A percentile compares a stretch with the other conserved stretches of the same genome.
Evolutionary conservation across 2,329 filamentous ascomycete species (phyloP).

Genomic region (Grosmannia clavigera): DNA sequence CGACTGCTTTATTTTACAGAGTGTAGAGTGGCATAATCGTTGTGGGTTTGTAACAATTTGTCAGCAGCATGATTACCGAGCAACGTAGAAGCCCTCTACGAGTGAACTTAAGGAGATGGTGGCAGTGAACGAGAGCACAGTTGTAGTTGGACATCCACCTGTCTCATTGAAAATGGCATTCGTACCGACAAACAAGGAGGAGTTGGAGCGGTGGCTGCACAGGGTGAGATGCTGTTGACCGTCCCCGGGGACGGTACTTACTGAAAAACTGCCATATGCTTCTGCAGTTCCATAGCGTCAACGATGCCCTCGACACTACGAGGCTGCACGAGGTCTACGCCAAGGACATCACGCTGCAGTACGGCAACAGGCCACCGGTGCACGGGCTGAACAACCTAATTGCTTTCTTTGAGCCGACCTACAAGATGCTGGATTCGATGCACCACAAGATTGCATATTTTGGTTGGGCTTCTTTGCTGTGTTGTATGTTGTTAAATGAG

Average conservation of each 20-base stretch:
- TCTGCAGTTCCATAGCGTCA: not conserved
- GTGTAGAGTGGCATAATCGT: too few relatives aligned
- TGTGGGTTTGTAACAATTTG: too few relatives aligned
- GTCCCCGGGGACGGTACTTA: too few relatives aligned
- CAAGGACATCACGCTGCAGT: not conserved
- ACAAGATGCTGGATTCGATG: not conserved
- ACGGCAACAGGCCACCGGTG: not conserved
- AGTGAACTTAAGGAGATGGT: too few relatives aligned
- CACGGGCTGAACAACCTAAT: not conserved
- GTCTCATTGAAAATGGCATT: not conserved
- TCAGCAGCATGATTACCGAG: too few relatives aligned
- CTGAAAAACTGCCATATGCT: not conserved
- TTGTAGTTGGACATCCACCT: not conserved
- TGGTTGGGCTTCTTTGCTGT: not conserved
- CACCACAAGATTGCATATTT: not conserved
- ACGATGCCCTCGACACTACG: not conserved
- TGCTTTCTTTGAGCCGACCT: not conserved
- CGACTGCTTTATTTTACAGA: too few relatives aligned
- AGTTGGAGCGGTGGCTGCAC: not conserved
- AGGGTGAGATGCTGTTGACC: not conserved
- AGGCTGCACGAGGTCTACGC: not conserved
- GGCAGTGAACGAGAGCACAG: too few relatives aligned
- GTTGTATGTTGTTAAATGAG: not conserved
- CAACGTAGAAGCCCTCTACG: too few relatives aligned
- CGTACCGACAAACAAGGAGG: not conserved